Evolutionary conservation across 2,329 filamentous ascomycete genomes (phyloP), one percentile per base, ranked within the genome.

Genomic region (Sporothrix globosa): DNA sequence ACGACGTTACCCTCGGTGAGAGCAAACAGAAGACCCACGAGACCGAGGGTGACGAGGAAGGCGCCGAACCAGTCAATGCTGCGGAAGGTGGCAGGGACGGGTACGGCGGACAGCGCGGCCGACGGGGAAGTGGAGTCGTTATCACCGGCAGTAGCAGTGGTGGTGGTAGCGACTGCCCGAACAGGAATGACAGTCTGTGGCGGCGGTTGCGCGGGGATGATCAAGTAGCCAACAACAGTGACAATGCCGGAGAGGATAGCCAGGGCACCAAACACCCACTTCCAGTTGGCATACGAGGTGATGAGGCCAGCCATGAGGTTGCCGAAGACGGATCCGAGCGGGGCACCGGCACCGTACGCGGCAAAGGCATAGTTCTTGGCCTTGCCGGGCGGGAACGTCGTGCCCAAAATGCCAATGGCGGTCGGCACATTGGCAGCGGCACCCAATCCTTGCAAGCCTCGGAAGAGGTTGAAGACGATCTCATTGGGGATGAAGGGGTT

Each of bases 341-440:
- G 89, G 0, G 89, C 87, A 1, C 89, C 90, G 1, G 88, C 88
- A 21, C 86, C 84, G 71, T 90, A 91, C 27, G 85, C 83, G 50
- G 86, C 87, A 74, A 92, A 91, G 1, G 89, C 89, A 76, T 91
- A 90, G 74, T 90, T 91, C 79, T 91, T 91, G 4, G 88, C 86
- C 73, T 87, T 88, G 0, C 90, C 88, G 0, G 89, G 88, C 0
- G 86, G 85, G 69, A 92, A 92, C 0, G 88, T 91, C 1, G 86
- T 86, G 0, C 89, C 89, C 2, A 92, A 78, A 52, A 92, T 91
- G 0, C 90, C 90, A 75, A 92, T 87, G 0, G 90, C 90, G 0
- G 89, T 91, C 0, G 90, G 90, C 0, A 91, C 88, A 75, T 90
- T 91, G 19, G 89, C 88, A 1, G 90, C 90, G 34, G 88, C 87